These are phyloP conservation scores for Microbotryum intermedium DNA, from an alignment of 1,284 basidiomycete genomes.

Conservation along the genomic window DNA sequence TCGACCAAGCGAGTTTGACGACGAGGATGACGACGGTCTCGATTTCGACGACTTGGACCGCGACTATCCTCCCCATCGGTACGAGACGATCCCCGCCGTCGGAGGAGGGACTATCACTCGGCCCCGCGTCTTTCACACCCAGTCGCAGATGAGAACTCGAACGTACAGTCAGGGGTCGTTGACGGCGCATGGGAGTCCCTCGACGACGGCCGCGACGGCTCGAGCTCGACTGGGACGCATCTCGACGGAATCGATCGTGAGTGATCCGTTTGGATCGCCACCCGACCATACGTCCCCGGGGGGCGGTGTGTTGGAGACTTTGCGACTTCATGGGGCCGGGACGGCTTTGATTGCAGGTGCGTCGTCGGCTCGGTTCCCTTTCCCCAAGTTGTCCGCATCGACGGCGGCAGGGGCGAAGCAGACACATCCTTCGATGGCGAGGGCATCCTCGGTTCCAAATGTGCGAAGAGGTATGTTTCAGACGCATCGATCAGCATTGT, in stretches of 20 bases:
- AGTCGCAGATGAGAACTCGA: slow-evolving; percentile 50
- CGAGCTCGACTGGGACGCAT: neutral
- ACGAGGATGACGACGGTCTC: slow-evolving; percentile 48
- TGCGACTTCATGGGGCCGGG: neutral
- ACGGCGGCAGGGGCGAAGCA: neutral
- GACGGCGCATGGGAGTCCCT: slow-evolving; percentile 24
- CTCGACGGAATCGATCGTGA: neutral
- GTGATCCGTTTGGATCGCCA: neutral
- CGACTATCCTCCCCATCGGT: slow-evolving; percentile 36
- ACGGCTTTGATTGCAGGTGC: neutral
- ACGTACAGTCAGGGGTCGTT: slow-evolving; percentile 40
- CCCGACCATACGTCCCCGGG: neutral
- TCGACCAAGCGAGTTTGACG: slow-evolving; percentile 40
- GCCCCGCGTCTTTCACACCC: slow-evolving; percentile 63
- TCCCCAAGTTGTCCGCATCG: slow-evolving; percentile 2
- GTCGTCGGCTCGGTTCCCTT: slow-evolving; percentile 23
- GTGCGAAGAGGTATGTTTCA: neutral
- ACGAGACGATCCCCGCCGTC: slow-evolving; percentile 64
- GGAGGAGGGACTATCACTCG: slow-evolving; percentile 66
- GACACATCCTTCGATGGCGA: no score
- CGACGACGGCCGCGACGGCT: slow-evolving; percentile 1
- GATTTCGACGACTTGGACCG: slow-evolving; percentile 20
- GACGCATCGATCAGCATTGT: neutral
- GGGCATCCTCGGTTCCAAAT: no score
- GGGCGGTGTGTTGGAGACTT: neutral